These are phyloP conservation scores for Phytopythium oedochilum DNA, from an alignment of 352 stramenopile species.

Conservation along the genomic window DNA sequence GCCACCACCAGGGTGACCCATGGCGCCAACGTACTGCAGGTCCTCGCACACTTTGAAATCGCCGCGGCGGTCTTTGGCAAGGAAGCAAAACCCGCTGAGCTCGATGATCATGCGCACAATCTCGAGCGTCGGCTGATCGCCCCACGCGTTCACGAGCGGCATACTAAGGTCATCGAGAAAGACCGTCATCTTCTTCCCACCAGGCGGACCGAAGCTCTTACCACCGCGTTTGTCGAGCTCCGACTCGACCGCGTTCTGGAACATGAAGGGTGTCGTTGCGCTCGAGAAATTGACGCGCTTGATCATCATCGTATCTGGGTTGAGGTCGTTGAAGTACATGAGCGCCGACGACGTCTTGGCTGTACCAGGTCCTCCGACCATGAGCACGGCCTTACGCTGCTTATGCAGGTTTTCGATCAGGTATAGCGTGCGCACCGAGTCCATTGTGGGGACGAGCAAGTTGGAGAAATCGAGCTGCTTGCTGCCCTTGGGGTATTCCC, in stretches of 20 bases:
- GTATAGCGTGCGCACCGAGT: constrained; percentile 95
- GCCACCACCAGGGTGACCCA: constrained; percentile 95
- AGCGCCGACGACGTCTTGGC: constrained; percentile 97
- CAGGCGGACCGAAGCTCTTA: constrained; percentile 97
- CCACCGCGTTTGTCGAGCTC: constrained; percentile 97
- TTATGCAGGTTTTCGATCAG: constrained; percentile 91
- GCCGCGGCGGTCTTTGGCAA: constrained; percentile 97
- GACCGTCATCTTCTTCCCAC: constrained; percentile 98
- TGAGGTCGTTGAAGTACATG: constrained; percentile 97
- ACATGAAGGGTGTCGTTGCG: constrained; percentile 97
- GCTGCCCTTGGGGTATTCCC: constrained; percentile 92
- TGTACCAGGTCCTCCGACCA: constrained; percentile 96
- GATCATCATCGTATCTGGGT: constrained; percentile 93
- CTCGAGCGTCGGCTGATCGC: constrained; percentile 97
- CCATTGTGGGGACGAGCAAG: constrained; percentile 97
- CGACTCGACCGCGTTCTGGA: constrained; percentile 97
- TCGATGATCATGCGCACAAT: constrained; percentile 97
- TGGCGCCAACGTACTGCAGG: constrained; percentile 96
- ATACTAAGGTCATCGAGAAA: constrained; percentile 98
- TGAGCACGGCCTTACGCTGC: constrained; percentile 92
- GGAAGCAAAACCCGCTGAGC: constrained; percentile 96
- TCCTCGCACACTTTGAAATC: constrained; percentile 99
- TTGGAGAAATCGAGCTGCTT: constrained; percentile 97
- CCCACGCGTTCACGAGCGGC: constrained; percentile 98
- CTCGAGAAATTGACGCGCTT: constrained; percentile 99